Evolutionary conservation across 495 filamentous ascomycete genomes (phyloP).

Genomic region (Echria macrotheca): DNA sequence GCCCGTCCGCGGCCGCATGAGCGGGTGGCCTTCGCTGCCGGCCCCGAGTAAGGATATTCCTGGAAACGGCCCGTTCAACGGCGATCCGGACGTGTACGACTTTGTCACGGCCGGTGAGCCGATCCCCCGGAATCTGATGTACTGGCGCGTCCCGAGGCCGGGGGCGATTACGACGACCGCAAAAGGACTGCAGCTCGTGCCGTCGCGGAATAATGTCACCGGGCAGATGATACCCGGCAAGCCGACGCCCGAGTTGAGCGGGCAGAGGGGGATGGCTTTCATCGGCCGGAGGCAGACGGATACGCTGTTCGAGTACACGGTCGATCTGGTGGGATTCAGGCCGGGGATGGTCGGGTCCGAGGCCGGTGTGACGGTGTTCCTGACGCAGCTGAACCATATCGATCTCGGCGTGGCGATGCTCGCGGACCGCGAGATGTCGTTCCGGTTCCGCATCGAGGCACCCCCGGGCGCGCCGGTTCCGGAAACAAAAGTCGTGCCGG

Average conservation of each 20-base stretch:
- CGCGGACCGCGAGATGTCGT: constrained; percentile 6
- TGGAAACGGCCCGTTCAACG: constrained; percentile 34
- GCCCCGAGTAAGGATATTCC: constrained; percentile 21
- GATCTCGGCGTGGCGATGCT: constrained; percentile 40
- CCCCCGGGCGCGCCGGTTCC: too few species aligned
- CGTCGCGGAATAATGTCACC: constrained; percentile 34
- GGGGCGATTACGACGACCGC: constrained; percentile 30
- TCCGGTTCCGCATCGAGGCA: constrained; percentile 15
- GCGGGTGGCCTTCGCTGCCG: constrained; percentile 36
- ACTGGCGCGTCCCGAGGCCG: constrained; percentile 38
- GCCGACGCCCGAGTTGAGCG: constrained; percentile 15
- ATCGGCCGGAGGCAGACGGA: constrained; percentile 40
- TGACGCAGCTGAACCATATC: constrained; percentile 41
- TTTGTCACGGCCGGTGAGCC: constrained; percentile 30
- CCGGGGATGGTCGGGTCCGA: constrained; percentile 31
- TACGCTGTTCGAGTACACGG: constrained; percentile 39
- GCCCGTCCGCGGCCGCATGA: constrained; percentile 39
- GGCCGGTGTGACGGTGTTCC: constrained; percentile 39
- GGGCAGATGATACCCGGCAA: too few species aligned
- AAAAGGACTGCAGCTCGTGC: constrained; percentile 32
- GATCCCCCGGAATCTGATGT: constrained; percentile 37
- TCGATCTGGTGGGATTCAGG: constrained; percentile 35
- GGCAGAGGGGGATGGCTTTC: constrained; percentile 33
- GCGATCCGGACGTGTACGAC: constrained; percentile 35
- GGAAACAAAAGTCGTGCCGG: too few species aligned